Base-by-base conservation (phyloP, 2,329 filamentous ascomycete genomes). In the Dactylellina parvicollis region DNA sequence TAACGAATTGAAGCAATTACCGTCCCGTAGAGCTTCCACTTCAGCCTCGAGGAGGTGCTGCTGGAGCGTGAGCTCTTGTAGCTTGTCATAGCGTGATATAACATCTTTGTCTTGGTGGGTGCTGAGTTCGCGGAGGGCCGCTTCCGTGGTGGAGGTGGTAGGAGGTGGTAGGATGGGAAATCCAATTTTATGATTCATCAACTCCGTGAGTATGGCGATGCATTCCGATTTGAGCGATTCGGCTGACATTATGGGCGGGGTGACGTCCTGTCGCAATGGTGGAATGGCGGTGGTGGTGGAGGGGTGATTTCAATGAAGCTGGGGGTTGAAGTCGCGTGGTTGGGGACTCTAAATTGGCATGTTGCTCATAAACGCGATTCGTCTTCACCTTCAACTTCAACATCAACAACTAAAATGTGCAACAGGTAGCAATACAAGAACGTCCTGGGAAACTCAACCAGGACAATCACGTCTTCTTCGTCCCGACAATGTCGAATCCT, bases 401-500 rank as follows among this genome's bases (percentile, higher is more conserved):
- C 40, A 54, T 55, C 18, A 47, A 38, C 38, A 26, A 18, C 34
- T 16, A 61, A 30, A 57, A 73, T 73, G 55, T 60, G 18, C 50
- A 38, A 16, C 32, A 24, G 60, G 9, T 64, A 64, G 32, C 57
- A 40, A 28, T 22, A 16, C 24, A 14, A 10, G 36, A 47, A 4
- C 36, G 28, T 44, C 47, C 60, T 46, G 59, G 65, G 30, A 47
- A 34, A 16, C 34, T 38, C 32, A 40, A 28, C 59, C 46, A 50
- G 50, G 56, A 47, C 50, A 26, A 14, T 52, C 34, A 28, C 4
- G 24, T 18, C 40, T 44, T 40, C 49, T 46, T 28, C 2, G 22
- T 46, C 49, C 55, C 20, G 62, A 80, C 32, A n/a, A 88, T 87
- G 86, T 83, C 86, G 10, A 80, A 92, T 76, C 85, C 86, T 7